Conservation (phyloP, 257 asterid species). For the Solanum stenotomum region DNA sequence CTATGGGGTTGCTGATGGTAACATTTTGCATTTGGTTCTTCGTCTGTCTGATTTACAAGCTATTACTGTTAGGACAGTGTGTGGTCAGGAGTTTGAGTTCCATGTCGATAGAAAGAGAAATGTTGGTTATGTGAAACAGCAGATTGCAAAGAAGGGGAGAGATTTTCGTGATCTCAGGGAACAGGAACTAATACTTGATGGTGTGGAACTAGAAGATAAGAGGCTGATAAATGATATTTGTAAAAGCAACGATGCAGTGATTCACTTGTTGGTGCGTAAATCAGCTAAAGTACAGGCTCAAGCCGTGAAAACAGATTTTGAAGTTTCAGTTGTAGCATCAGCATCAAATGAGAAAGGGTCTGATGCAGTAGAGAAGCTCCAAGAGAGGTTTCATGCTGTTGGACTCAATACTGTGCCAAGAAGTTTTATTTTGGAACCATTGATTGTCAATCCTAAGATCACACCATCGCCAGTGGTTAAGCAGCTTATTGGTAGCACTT, state of each 20-base stretch:
- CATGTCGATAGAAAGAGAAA: constrained; percentile 51
- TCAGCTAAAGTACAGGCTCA: constrained; percentile 46
- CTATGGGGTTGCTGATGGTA: constrained; percentile 60
- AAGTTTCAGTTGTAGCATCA: constrained; percentile 43
- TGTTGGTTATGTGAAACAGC: constrained; percentile 62
- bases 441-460: constrained; percentile 29
- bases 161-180: constrained; percentile 36
- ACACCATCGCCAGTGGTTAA: constrained; percentile 30
- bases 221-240: constrained; percentile 58
- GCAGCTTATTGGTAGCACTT: constrained; percentile 38
- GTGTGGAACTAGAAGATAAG: constrained; percentile 76
- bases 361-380: constrained; percentile 13
- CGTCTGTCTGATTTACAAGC: constrained; percentile 67
- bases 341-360: constrained; percentile 23
- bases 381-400: constrained; percentile 16
- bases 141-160: constrained; percentile 44
- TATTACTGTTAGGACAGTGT: constrained; percentile 54
- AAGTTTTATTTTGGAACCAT: constrained; percentile 37
- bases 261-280: constrained; percentile 58
- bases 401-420: constrained; percentile 9
- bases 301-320: constrained; percentile 44
- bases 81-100: constrained; percentile 64
- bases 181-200: constrained; percentile 51
- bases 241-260: constrained; percentile 40
- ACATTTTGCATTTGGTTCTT: constrained; percentile 54